Evolutionary conservation across 805 yeast genomes (phyloP), one percentile per base, ranked within the genome.

Genomic region (Ogataea methanolica): DNA sequence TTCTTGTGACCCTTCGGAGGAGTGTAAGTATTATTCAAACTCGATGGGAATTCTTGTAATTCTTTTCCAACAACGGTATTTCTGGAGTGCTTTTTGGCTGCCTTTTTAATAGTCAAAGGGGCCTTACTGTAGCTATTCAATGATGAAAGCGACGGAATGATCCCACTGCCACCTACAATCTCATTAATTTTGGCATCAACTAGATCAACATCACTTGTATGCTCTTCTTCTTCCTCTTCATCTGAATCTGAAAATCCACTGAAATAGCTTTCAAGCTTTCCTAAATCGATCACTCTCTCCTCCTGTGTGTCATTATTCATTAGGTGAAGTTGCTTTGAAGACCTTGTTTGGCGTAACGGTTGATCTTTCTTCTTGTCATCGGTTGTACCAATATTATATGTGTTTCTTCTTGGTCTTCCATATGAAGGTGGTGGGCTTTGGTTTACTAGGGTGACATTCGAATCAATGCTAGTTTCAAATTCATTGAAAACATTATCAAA

Each of bases 221-320:
- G 38, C 2, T 52, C 56, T 15, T 51, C 55, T 14, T 44, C 42
- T 15, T 44, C 45, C 2, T 51, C 60, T 19, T 51, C 39, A 8
- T 57, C 66, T 1, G 64, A 54, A 34, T 56, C 66, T 12, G 66
- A 58, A 8, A 33, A 53, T 1, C 54, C 51, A 6, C 56, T 59
- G 52, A 65, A 61, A 44, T 61, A 65, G 37, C 67, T 61, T 26
- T 60, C 61, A 29, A 65, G 52, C 43, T 65, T 65, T 15, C 51
- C 50, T 42, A 65, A 39, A 45, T 65, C 66, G 15, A 65, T 55
- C 2, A 56, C 41, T 39, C 57, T 63, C 16, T 53, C 61, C 21
- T 51, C 48, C 15, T 47, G 49, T 6, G 60, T 54, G 14, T 53
- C 52, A 22, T 49, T 43, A 48, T 59, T 52, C 48, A 65, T 42